Evolutionary conservation across 1,284 basidiomycete genomes (phyloP).

Genomic region (Ustilago bromivora): DNA sequence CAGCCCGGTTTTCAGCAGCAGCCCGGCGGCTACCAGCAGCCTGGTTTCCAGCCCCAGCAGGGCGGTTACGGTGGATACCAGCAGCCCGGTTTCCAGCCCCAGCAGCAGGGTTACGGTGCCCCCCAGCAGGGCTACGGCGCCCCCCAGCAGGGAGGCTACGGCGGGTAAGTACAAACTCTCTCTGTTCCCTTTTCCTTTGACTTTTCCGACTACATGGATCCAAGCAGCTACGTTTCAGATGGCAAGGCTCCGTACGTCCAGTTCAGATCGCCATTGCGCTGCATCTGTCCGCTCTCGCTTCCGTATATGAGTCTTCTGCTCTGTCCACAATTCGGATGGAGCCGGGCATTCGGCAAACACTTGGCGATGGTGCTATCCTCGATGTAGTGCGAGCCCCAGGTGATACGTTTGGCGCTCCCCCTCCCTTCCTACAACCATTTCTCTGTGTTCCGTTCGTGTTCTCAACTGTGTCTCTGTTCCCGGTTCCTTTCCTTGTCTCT

Average conservation of each 20-base stretch:
- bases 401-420: not conserved
- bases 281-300: not conserved
- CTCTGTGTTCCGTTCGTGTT: constrained; percentile 17
- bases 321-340: no score
- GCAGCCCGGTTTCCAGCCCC: constrained; percentile 31
- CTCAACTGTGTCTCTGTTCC: constrained; percentile 27
- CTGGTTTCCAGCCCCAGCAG: constrained; percentile 36
- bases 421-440: not conserved
- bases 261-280: not conserved
- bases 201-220: constrained; percentile 5
- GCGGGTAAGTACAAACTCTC: constrained; percentile 36
- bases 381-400: not conserved
- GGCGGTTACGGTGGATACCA: constrained; percentile 39
- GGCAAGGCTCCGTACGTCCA: constrained; percentile 7
- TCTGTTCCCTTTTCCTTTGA: not conserved
- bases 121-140: constrained; percentile 61
- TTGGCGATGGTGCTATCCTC: not conserved
- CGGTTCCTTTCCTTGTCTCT: constrained; percentile 7
- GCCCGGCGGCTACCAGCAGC: constrained; percentile 15
- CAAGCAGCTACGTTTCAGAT: constrained; percentile 14
- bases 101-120: constrained; percentile 56
- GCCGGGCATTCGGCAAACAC: no score
- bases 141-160: constrained; percentile 58
- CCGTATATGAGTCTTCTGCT: no score
- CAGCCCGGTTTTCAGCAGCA: constrained; percentile 56